Conservation (phyloP, 176 grass and related monocot species). For the Avena sativa region DNA sequence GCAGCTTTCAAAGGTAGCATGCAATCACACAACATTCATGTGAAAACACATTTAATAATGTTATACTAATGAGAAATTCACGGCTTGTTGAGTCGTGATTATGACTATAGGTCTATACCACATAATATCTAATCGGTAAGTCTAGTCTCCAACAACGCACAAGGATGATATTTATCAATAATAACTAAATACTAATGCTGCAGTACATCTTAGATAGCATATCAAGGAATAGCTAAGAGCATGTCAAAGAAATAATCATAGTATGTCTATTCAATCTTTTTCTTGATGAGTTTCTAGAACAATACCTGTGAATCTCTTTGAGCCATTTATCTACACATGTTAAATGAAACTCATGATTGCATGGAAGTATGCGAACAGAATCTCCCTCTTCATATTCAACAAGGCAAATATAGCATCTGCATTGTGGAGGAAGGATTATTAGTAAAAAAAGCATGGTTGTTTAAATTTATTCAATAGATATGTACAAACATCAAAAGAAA, state of each 20-base stretch:
- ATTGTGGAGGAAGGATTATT: slow-evolving; percentile 1
- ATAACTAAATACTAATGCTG: slow-evolving; percentile 13
- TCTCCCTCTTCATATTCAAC: slow-evolving; percentile 99
- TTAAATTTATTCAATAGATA: slow-evolving; percentile 18
- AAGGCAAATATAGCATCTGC: slow-evolving; percentile 95
- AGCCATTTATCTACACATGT: slow-evolving; percentile 99
- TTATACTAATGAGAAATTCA: not conserved
- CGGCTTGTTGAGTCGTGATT: not conserved
- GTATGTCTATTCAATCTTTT: not conserved
- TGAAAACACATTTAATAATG: slow-evolving; percentile 14
- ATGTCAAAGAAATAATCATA: not conserved
- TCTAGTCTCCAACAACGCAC: not conserved
- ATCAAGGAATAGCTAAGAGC: slow-evolving; percentile 5
- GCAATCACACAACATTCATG: slow-evolving; percentile 14
- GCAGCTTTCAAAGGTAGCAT: not conserved
- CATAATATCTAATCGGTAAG: not conserved
- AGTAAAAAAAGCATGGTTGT: slow-evolving; percentile 1
- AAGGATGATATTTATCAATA: slow-evolving; percentile 1
- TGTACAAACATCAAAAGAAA: slow-evolving; percentile 16
- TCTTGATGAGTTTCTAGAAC: slow-evolving; percentile 25
- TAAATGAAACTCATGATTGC: slow-evolving; percentile 97
- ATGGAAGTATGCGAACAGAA: slow-evolving; percentile 81
- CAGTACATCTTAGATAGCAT: not conserved
- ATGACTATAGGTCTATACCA: not conserved
- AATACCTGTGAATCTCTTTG: slow-evolving; percentile 98